Evolutionary conservation across 2,329 filamentous ascomycete genomes (phyloP), one percentile per base, ranked within the genome.

Genomic region (Colletotrichum trifolii): DNA sequence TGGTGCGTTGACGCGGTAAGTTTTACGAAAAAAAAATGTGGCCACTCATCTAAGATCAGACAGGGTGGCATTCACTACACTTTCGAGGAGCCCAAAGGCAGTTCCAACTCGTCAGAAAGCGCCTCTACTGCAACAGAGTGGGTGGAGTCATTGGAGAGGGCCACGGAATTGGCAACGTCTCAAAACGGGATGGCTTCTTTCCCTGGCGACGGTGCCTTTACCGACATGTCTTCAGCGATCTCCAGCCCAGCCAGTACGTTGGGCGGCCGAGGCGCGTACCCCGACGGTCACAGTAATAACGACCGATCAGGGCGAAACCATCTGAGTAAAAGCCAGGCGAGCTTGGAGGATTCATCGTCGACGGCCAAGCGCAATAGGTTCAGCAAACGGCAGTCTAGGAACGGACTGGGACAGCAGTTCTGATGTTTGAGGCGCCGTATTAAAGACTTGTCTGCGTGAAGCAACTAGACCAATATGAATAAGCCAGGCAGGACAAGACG

Each of bases 1-100:
- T 98, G 94, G 93, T 91, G 91, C 77, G 90, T 98, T 56, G 94
- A 98, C 81, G 96, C 93, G 70, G 96, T 98, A 89, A 84, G 94
- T 65, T 25, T 61, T 36, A 50, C 53, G 40, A 47, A 62, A 46
- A 62, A 47, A n/a, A 62, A 43, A 42, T 57, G 52, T 56, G 52
- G 58, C 62, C 62, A 57, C 58, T 62, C 47, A 62, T 65, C 62
- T 65, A 65, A 65, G 40, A 48, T 65, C 40, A 57, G 58, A 62
- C 64, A 97, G 95, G 88, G 88, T 69, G 94, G 97, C 64, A 91
- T 94, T 73, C 94, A 96, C 72, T 96, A 92, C 75, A 91, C 91
- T 12, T 99, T 99, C 73, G 96, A 99, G 79, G 94, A 98, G 73
- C 85, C 89, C n/a, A 97, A 96, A 75, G 85, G 89, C 15, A 88